A percentile compares a stretch with the other conserved stretches of the same genome.
phyloP scores from a whole-genome alignment of 441 rosid species.

The Erodium trifolium region DNA sequence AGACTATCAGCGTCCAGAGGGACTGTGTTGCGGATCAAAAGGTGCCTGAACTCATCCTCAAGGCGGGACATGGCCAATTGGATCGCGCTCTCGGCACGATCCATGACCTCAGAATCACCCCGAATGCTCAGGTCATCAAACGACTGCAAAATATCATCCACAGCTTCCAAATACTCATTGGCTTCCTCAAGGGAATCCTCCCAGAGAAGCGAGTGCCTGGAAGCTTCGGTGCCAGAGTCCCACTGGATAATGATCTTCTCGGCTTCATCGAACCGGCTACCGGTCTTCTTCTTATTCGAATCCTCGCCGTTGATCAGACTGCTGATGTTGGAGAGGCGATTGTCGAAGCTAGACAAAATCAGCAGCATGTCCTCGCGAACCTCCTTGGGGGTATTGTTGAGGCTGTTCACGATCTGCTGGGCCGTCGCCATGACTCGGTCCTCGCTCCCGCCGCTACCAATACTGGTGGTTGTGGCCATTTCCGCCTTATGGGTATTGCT shows the following conservation, averaged over 20 bases:
- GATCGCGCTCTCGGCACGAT: constrained; percentile 77
- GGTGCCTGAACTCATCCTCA: constrained; percentile 83
- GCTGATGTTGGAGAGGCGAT: constrained; percentile 84
- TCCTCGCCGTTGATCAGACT: constrained; percentile 42
- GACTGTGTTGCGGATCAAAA: constrained; percentile 62
- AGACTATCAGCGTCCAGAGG: constrained; percentile 71
- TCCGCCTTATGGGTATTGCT: constrained; percentile 6
- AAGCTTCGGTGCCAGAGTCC: constrained; percentile 34
- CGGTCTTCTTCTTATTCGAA: neutral
- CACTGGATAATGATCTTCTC: constrained; percentile 50
- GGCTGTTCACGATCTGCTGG: constrained; percentile 89
- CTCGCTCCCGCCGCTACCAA: constrained; percentile 41
- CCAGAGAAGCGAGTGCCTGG: constrained; percentile 41
- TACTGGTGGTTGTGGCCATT: constrained; percentile 34
- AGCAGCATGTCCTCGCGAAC: constrained; percentile 91
- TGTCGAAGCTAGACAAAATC: constrained; percentile 89
- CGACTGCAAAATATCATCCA: constrained; percentile 63
- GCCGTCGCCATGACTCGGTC: constrained; percentile 97
- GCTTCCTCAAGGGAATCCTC: constrained; percentile 67
- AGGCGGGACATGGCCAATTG: constrained; percentile 89
- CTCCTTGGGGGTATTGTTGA: constrained; percentile 69
- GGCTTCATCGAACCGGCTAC: constrained; percentile 42
- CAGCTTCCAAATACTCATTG: constrained; percentile 53
- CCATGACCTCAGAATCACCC: constrained; percentile 40
- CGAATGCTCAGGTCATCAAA: constrained; percentile 39